Evolutionary conservation across 257 asterid species (phyloP).

Genomic region (Solanum pinnatisectum): DNA sequence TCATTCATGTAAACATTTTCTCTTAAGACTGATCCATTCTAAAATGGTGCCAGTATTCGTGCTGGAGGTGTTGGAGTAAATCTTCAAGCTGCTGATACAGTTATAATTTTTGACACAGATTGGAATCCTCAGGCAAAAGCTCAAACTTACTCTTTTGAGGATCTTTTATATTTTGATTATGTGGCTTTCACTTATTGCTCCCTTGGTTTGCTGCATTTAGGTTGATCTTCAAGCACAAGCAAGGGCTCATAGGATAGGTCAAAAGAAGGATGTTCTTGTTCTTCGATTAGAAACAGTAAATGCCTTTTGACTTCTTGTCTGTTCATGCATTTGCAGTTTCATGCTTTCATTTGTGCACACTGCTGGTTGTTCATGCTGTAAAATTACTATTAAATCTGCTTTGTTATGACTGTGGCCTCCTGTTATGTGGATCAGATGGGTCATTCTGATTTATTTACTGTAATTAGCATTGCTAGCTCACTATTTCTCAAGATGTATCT

Average conservation of each 20-base stretch:
- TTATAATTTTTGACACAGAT: slow-evolving; percentile 94
- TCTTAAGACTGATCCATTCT: slow-evolving; percentile 5
- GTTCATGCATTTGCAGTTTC: not conserved
- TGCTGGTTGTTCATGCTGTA: not conserved
- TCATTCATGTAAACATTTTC: not conserved
- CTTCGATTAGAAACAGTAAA: slow-evolving; percentile 93
- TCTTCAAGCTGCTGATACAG: slow-evolving; percentile 99
- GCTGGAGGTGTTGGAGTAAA: slow-evolving; percentile 99
- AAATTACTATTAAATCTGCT: not conserved
- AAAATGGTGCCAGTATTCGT: slow-evolving; percentile 60
- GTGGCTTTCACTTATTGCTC: not conserved
- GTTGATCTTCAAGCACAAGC: slow-evolving; percentile 99
- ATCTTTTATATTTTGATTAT: not conserved
- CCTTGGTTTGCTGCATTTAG: slow-evolving; percentile 33
- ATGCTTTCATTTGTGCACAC: not conserved
- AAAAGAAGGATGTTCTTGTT: slow-evolving; percentile 96
- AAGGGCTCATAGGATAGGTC: slow-evolving; percentile 99
- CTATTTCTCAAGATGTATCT: not conserved
- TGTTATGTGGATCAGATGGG: not conserved
- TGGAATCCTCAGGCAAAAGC: slow-evolving; percentile 95
- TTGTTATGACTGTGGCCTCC: not conserved
- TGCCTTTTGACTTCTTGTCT: slow-evolving; percentile 3
- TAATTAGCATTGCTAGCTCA: not conserved
- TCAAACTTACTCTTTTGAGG: slow-evolving; percentile 1
- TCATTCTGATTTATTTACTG: not conserved